A percentile compares a stretch with the other conserved stretches of the same genome.
These are phyloP conservation scores for Nissolia schottii DNA, from an alignment of 306 rosid genomes.

Conservation along the genomic window DNA sequence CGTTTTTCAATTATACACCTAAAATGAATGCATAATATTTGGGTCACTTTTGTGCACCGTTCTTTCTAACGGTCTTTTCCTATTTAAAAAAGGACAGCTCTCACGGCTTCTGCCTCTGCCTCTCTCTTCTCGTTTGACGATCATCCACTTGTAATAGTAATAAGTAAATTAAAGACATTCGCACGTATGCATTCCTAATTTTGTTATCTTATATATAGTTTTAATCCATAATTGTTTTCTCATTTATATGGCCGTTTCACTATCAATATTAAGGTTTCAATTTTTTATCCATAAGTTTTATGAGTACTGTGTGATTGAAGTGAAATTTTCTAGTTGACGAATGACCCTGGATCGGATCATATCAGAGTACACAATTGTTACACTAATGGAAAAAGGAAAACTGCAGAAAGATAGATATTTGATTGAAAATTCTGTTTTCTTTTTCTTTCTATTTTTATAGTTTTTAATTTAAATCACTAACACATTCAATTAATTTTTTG, in stretches of 20 bases:
- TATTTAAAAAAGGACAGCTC: neutral
- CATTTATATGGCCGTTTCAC: neutral
- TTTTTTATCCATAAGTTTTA: neutral
- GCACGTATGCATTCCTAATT: neutral
- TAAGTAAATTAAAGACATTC: neutral
- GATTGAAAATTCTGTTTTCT: neutral
- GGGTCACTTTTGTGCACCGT: slow-evolving; percentile 24
- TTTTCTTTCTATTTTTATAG: too few relatives aligned
- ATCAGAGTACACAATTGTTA: too few relatives aligned
- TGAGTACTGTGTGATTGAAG: neutral
- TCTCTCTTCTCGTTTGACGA: slow-evolving; percentile 17
- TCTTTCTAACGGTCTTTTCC: neutral
- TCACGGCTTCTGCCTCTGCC: neutral
- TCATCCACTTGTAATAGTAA: neutral
- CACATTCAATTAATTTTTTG: too few relatives aligned
- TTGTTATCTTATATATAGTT: neutral
- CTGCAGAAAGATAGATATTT: too few relatives aligned
- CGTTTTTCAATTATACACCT: too few relatives aligned
- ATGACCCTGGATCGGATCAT: neutral
- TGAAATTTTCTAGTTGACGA: neutral
- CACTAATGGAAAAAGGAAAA: too few relatives aligned
- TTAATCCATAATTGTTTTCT: neutral
- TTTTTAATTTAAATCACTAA: too few relatives aligned
- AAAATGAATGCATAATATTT: slow-evolving; percentile 16
- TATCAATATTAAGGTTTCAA: neutral